These are phyloP conservation scores for Russula foetens DNA, from an alignment of 768 basidiomycete genomes.

Conservation along the genomic window DNA sequence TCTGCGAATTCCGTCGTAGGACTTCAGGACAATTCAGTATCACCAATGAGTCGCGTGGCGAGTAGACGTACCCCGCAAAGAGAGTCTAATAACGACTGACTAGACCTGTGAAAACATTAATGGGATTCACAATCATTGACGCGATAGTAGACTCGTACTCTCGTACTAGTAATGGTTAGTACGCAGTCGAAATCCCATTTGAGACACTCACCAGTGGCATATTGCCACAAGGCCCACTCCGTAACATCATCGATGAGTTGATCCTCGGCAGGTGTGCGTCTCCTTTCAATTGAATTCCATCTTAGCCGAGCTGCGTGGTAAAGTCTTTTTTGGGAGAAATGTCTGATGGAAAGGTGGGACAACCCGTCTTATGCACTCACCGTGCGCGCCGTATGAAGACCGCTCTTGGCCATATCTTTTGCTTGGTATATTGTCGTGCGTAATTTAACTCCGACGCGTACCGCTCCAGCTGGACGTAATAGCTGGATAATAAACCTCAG, in stretches of 20 bases:
- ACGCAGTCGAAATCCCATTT: neutral
- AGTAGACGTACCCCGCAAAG: constrained; percentile 37
- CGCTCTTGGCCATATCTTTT: constrained; percentile 72
- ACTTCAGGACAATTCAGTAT: constrained; percentile 28
- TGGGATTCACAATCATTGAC: neutral
- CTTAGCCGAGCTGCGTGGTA: constrained; percentile 60
- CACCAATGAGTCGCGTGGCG: neutral
- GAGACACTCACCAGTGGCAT: constrained; percentile 37
- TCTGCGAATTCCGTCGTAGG: constrained; percentile 60
- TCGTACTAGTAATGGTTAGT: constrained; percentile 21
- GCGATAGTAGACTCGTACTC: constrained; percentile 23
- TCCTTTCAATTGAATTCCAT: constrained; percentile 69
- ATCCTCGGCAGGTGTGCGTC: constrained; percentile 51
- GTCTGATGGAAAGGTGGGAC: neutral
- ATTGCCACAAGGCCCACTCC: constrained; percentile 75
- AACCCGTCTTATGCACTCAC: constrained; percentile 29
- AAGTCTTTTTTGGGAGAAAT: constrained; percentile 31
- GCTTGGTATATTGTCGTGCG: constrained; percentile 58
- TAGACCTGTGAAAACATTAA: constrained; percentile 25
- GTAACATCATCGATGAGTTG: constrained; percentile 60
- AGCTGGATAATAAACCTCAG: constrained; percentile 30
- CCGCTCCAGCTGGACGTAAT: constrained; percentile 48
- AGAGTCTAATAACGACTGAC: constrained; percentile 32
- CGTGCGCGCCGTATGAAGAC: constrained; percentile 59
- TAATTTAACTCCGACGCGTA: constrained; percentile 54